Evolutionary conservation across 129 eudicot species (phyloP).

Genomic region (Tagetes patula): DNA sequence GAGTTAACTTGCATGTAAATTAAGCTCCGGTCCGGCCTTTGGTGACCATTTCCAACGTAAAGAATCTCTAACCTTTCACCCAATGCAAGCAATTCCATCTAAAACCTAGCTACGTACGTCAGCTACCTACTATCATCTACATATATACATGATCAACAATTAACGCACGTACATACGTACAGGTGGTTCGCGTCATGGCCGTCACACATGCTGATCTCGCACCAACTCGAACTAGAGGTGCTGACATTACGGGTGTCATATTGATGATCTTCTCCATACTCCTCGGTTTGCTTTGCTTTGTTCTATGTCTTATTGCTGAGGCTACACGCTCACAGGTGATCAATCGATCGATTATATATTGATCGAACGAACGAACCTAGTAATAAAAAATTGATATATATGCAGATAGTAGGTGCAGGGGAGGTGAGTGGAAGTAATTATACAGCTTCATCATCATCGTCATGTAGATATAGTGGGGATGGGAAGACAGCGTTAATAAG

Average conservation of each 20-base stretch:
- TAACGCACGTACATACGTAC: too few relatives aligned
- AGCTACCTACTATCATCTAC: too few relatives aligned
- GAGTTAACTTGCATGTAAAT: too few relatives aligned
- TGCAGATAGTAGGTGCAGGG: slow-evolving; percentile 47
- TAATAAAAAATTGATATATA: neutral
- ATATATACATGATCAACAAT: too few relatives aligned
- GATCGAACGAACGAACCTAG: too few relatives aligned
- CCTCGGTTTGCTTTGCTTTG: slow-evolving; percentile 79
- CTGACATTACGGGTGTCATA: slow-evolving; percentile 68
- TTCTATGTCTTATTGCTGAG: slow-evolving; percentile 83
- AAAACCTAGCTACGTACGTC: too few relatives aligned
- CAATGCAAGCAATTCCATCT: too few relatives aligned
- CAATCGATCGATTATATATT: too few relatives aligned
- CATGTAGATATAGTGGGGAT: slow-evolving; percentile 61
- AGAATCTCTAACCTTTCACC: too few relatives aligned
- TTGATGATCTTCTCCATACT: slow-evolving; percentile 63
- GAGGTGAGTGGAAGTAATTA: slow-evolving; percentile 18
- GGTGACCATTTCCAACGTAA: too few relatives aligned
- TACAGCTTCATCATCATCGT: too few relatives aligned
- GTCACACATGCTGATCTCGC: slow-evolving; percentile 90
- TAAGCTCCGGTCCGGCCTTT: too few relatives aligned
- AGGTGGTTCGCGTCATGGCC: slow-evolving; percentile 30
- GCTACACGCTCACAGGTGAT: slow-evolving; percentile 78
- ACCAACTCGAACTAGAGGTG: slow-evolving; percentile 49
- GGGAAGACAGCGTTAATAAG: slow-evolving; percentile 68